These are phyloP conservation scores for Mucor circinelloides DNA, from an alignment of 371 early-diverging fungal genomes.

Conservation along the genomic window DNA sequence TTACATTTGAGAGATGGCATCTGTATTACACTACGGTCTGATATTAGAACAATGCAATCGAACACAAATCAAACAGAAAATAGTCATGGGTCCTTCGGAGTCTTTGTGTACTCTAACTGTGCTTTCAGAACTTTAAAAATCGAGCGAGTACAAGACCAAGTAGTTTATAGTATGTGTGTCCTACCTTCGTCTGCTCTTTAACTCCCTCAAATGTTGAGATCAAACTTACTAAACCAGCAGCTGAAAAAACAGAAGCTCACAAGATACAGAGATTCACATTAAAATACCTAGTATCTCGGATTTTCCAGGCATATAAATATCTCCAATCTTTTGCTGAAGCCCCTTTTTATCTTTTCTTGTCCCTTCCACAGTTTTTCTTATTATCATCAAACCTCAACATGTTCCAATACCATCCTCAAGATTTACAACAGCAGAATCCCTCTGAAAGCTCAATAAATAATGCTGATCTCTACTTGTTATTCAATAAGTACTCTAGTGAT, in stretches of 20 bases:
- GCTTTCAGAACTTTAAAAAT: not conserved
- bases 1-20: not conserved
- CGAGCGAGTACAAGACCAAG: not conserved
- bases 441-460: not conserved
- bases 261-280: not conserved
- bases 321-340: not conserved
- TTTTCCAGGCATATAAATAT: not conserved
- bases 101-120: not conserved
- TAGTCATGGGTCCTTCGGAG: constrained; percentile 15
- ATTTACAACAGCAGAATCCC: not conserved
- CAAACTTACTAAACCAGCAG: not conserved
- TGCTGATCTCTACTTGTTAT: not conserved
- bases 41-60: not conserved
- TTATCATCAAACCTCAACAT: not conserved
- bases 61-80: constrained; percentile 13
- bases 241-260: not conserved
- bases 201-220: not conserved
- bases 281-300: not conserved
- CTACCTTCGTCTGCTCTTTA: not conserved
- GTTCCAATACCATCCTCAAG: not conserved
- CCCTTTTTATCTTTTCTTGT: not conserved
- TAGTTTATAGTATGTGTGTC: constrained; percentile 5
- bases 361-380: not conserved
- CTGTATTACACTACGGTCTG: not conserved
- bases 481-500: not conserved